A percentile compares a stretch with the other conserved stretches of the same genome.
Evolutionary conservation across 2,329 filamentous ascomycete species (phyloP).

Genomic region (Rhinocladiella similis): DNA sequence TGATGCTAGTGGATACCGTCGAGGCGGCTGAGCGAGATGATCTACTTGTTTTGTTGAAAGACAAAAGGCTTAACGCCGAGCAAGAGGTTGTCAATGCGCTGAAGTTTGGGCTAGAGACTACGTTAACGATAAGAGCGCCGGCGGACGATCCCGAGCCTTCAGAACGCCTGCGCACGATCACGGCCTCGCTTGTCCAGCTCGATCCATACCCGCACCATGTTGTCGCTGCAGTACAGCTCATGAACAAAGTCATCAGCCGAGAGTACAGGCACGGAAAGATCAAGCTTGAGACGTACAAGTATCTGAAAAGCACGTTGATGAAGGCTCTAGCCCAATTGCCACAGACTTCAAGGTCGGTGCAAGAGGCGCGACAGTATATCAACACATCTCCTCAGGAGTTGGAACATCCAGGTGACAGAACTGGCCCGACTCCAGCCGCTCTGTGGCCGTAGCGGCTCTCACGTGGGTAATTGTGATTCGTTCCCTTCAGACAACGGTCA

Average conservation of each 20-base stretch:
- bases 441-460: background rate
- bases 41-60: constrained; percentile 28
- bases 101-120: constrained; percentile 33
- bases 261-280: constrained; percentile 30
- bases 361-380: constrained; percentile 25
- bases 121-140: constrained; percentile 27
- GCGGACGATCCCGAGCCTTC: background rate
- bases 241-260: constrained; percentile 32
- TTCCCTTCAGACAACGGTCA: too few relatives aligned
- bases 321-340: constrained; percentile 32
- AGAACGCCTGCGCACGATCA: constrained; percentile 4
- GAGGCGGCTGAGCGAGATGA: constrained; percentile 32
- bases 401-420: background rate
- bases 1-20: constrained; percentile 33
- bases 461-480: too few relatives aligned
- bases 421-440: background rate
- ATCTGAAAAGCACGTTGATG: constrained; percentile 30
- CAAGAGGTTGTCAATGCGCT: constrained; percentile 31
- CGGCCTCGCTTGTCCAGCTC: constrained; percentile 33
- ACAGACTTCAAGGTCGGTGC: constrained; percentile 34
- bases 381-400: constrained; percentile 2
- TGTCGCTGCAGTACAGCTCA: constrained; percentile 33
- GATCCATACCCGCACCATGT: constrained; percentile 37
- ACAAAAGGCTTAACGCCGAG: constrained; percentile 30
- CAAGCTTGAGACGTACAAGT: constrained; percentile 27